Evolutionary conservation across 306 rosid species (phyloP).

Genomic region (Medicago lupulina): DNA sequence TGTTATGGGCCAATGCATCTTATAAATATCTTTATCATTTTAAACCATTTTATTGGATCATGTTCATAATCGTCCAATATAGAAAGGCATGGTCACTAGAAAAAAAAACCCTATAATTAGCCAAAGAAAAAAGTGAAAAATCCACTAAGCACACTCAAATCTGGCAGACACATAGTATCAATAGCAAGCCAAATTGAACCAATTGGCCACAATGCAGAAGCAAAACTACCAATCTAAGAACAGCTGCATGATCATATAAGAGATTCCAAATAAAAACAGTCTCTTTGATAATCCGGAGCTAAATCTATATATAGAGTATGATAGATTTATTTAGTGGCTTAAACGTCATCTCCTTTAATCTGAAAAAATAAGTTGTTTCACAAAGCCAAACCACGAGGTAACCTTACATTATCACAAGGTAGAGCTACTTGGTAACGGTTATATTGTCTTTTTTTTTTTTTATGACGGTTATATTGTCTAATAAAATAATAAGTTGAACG

Average conservation of each 20-base stretch:
- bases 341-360: slow-evolving; percentile 11
- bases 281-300: background rate
- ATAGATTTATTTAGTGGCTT: slow-evolving; percentile 8
- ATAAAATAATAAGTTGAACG: too few species aligned
- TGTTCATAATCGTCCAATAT: slow-evolving; percentile 39
- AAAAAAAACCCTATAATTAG: slow-evolving; percentile 18
- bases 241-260: background rate
- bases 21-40: slow-evolving; percentile 9
- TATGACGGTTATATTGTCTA: too few species aligned
- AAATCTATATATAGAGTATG: background rate
- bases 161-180: slow-evolving; percentile 31
- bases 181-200: slow-evolving; percentile 26
- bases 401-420: too few species aligned
- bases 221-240: slow-evolving; percentile 12
- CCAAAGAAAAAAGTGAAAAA: slow-evolving; percentile 25
- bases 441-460: too few species aligned
- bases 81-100: slow-evolving; percentile 13
- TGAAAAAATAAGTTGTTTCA: background rate
- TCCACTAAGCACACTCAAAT: slow-evolving; percentile 27
- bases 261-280: background rate
- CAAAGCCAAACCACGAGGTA: background rate
- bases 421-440: too few species aligned
- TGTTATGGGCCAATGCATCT: slow-evolving; percentile 17
- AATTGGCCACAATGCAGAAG: slow-evolving; percentile 13
- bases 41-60: slow-evolving; percentile 20